Base-by-base conservation (phyloP, 805 yeast species). In the Maudiozyma serrabonitensis region DNA sequence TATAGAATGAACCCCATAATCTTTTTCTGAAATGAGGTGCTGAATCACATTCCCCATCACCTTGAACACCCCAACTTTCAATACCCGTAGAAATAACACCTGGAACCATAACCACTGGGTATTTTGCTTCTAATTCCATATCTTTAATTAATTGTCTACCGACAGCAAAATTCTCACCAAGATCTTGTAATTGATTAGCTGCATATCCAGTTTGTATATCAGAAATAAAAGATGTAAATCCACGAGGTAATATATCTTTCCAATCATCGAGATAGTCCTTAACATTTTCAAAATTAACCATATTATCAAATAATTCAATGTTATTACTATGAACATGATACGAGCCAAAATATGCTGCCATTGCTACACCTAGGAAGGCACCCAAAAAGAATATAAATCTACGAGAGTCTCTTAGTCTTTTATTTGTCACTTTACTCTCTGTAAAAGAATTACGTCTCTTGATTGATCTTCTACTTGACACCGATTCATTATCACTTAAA, bases 41-140 rank as follows among this genome's bases (percentile, higher is more conserved):
- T 38, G 88, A 77, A 4, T 95, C 93, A 64, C 99, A 93, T 6
- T 82, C 93, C 2, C 72, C 78, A 5, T 83, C 76, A 11, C 89
- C 89, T 34, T 72, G 76, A 2, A 87, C 71, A 0, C 95, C 84
- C 99, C 99, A 93, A 45, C 89, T 82, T 66, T 93, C 99, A 37
- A 93, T 73, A 4, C 97, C 97, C 0, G 98, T 90, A 31, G 96
- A 86, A 48, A 87, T 87, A 13, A 91, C 97, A 3, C 99, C 99
- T 0, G 99, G 99, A 18, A 93, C 87, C 82, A 93, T 77, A 3
- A 93, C 78, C 13, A 93, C 95, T 6, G 95, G 95, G 66, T 79
- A 75, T 54, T 84, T 79, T 0, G 81, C 74, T 0, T 71, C 62
- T 28, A 80, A 68, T 37, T 80, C 76, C 31, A 76, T 72, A 23